A percentile compares a stretch with the other conserved stretches of the same genome.
Conservation (phyloP, 495 filamentous ascomycete genomes). For the Aspergillus sclerotioniger region DNA sequence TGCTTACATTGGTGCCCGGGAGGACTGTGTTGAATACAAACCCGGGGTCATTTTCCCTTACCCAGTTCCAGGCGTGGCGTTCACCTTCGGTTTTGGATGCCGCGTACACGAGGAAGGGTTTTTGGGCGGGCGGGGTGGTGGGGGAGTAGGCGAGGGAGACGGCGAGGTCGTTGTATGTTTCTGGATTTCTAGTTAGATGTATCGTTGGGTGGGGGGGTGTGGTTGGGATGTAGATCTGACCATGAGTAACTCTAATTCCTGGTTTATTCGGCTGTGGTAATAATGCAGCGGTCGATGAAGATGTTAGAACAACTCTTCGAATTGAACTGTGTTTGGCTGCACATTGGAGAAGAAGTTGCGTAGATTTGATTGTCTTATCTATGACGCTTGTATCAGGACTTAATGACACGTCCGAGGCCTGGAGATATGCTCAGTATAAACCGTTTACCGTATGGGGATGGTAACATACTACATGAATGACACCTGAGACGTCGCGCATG, state of each 20-base stretch:
- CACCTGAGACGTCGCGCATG: conserved; percentile 22
- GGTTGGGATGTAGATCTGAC: background rate
- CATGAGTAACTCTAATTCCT: background rate
- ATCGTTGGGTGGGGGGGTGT: background rate
- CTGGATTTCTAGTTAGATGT: conserved; percentile 15
- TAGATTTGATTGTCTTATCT: conserved; percentile 35
- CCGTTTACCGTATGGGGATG: background rate
- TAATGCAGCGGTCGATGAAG: conserved; percentile 43
- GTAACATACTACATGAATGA: conserved; percentile 34
- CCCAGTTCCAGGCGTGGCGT: conserved; percentile 51
- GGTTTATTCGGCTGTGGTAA: conserved; percentile 12
- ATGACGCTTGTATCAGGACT: conserved; percentile 45
- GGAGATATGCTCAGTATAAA: background rate
- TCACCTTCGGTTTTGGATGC: conserved; percentile 57
- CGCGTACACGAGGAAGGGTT: conserved; percentile 45
- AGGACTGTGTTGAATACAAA: conserved; percentile 54
- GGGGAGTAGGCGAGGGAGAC: conserved; percentile 41
- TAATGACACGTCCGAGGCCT: conserved; percentile 37
- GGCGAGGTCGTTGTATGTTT: conserved; percentile 47
- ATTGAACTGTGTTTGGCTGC: conserved; percentile 44
- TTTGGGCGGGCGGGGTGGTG: conserved; percentile 5
- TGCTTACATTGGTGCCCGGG: conserved; percentile 27
- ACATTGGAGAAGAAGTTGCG: conserved; percentile 38
- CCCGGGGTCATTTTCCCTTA: conserved; percentile 42
- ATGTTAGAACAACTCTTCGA: conserved; percentile 52